Conservation (phyloP, 768 basidiomycete genomes). For the Leccinum ochraceum region DNA sequence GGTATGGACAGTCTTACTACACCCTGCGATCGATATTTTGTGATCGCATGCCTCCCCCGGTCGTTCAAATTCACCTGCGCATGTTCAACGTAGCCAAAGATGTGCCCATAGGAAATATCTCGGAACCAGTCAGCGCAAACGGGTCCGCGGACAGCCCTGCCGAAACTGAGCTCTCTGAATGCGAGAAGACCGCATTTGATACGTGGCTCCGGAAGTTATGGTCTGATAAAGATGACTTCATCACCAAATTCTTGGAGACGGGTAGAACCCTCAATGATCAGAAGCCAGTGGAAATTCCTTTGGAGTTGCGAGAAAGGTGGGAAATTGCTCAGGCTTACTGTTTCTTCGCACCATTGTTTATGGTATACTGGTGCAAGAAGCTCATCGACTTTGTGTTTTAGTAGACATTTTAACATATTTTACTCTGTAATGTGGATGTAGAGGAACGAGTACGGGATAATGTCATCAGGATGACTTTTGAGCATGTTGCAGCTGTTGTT, state of each 20-base stretch:
- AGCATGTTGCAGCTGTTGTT: constrained; percentile 50
- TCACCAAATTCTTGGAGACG: constrained; percentile 63
- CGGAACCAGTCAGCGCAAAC: constrained; percentile 34
- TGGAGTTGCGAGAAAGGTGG: constrained; percentile 51
- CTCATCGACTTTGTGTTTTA: constrained; percentile 28
- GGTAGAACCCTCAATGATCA: constrained; percentile 43
- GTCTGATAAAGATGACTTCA: constrained; percentile 79
- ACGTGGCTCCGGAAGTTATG: constrained; percentile 81
- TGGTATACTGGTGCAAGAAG: constrained; percentile 50
- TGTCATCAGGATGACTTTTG: constrained; percentile 16
- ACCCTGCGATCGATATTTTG: constrained; percentile 89
- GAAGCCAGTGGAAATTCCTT: constrained; percentile 52
- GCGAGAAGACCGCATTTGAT: constrained; percentile 72
- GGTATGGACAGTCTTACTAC: constrained; percentile 87
- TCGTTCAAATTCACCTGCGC: constrained; percentile 85
- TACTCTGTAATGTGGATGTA: constrained; percentile 12
- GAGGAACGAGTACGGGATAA: not conserved
- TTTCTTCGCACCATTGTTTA: constrained; percentile 62
- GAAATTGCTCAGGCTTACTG: constrained; percentile 71
- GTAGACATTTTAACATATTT: constrained; percentile 10
- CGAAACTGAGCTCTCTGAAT: constrained; percentile 53
- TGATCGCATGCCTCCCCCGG: constrained; percentile 77
- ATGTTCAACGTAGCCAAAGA: constrained; percentile 66
- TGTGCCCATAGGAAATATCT: constrained; percentile 69
- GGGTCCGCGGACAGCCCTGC: constrained; percentile 32